Base-by-base conservation (phyloP, 2,329 filamentous ascomycete genomes). In the Aspergillus brunneoviolaceus region DNA sequence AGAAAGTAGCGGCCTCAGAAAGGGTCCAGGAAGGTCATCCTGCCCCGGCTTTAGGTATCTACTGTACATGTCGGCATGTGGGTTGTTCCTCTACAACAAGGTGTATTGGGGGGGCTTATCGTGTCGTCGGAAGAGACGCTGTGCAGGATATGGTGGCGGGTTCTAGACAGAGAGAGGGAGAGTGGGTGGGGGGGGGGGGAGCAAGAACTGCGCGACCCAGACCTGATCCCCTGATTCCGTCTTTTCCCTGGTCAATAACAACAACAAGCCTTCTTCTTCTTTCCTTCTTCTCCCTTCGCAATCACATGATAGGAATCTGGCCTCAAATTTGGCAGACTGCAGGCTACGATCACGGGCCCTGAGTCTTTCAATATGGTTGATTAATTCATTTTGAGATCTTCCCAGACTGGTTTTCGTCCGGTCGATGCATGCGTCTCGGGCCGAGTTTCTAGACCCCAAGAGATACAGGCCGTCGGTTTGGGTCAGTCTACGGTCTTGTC, bases 11-110 rank as follows among this genome's bases (percentile, higher is more conserved):
- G n/a, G 23, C 33, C n/a, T 21, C 33, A 19, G 5, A 53, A 23
- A 25, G 45, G 31, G 39, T n/a, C 39, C 14, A 50, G 55, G 58
- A 60, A 52, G 56, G 27, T 35, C 31, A 61, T 55, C 53, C 61
- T 63, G 56, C 53, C 50, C n/a, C 51, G 49, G 50, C 23, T 51
- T 45, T 25, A 47, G 54, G 35, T 53, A 58, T 60, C 42, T 14
- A 49, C 31, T 60, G 42, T 14, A 49, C 31, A 48, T n/a, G 39
- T 55, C n/a, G 53, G 25, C 53, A 51, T 57, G 45, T 58, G 47
- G 56, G 45, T 19, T 33, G 27, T 19, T 7, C 27, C 27, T 45
- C 14, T n/a, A 25, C 19, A 45, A 19, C 51, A 25, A 12, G 35
- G 49, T 42, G 42, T 31, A 33, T 51, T 51, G 2, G 33, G 11